phyloP scores from a whole-genome alignment of 1,284 basidiomycete species.

The Anthracocystis walkeri region DNA sequence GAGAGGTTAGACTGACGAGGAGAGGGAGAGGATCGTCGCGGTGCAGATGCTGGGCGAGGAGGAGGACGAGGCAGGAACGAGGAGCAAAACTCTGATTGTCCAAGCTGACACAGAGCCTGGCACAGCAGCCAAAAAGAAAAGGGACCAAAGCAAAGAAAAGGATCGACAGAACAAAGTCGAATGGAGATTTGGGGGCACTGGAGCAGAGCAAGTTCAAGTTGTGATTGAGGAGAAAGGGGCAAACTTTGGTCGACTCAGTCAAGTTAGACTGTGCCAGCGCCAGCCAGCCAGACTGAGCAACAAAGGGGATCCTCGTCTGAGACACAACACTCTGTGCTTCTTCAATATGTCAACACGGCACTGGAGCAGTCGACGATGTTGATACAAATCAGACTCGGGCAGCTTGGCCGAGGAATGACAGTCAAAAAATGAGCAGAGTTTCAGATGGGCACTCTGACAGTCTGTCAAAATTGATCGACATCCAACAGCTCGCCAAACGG shows the following conservation, averaged over 20 bases:
- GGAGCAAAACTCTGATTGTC: no score
- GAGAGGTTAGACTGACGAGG: not conserved
- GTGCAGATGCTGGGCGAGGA: not conserved
- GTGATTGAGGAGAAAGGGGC: not conserved
- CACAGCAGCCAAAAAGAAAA: not conserved
- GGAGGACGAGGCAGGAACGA: no score
- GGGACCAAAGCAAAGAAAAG: not conserved
- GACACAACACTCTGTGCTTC: not conserved
- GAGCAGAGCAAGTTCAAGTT: not conserved
- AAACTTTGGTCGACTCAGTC: not conserved
- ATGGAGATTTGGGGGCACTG: not conserved
- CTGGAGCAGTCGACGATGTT: constrained; percentile 3
- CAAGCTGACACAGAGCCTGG: not conserved
- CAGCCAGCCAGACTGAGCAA: not conserved
- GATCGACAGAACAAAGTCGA: not conserved
- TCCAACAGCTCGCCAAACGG: not conserved
- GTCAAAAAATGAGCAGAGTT: not conserved
- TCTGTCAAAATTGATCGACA: not conserved
- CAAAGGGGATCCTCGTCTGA: constrained; percentile 2
- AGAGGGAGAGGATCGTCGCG: constrained; percentile 18
- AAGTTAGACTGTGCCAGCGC: constrained; percentile 1
- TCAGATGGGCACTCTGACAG: constrained; percentile 4
- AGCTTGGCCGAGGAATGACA: constrained; percentile 8
- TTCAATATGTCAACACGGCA: not conserved
- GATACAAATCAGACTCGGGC: not conserved